Evolutionary conservation across 345 rosid species (phyloP), one percentile per base, ranked within the genome.

Genomic region (Citrus mangshanensis): DNA sequence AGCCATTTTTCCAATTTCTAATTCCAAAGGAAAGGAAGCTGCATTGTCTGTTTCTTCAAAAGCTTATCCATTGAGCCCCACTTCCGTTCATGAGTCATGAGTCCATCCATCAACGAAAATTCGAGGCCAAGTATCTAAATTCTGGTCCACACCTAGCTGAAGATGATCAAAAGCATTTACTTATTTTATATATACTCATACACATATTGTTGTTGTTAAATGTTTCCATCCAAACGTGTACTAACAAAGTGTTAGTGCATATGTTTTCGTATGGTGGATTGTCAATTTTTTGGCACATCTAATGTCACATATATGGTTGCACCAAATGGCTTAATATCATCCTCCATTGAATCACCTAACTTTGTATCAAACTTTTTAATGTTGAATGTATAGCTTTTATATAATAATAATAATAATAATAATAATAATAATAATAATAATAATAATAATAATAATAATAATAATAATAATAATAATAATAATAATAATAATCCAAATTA

Each of bases 11-110:
- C 76, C 54, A 54, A 4, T 1, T 12, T 74, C n/a, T 7, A 64
- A 30, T 54, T 70, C 34, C 5, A 13, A 42, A 46, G 51, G 18
- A 54, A n/a, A 30, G 37, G 76, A 81, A 63, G 80, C 79, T 81
- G 74, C 40, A 9, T 16, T 78, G 84, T 81, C 80, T 37, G 81
- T 78, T 71, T 59, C 28, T 70, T 22, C 64, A 55, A 62, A 40
- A 62, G 37, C 14, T 73, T 76, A 82, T n/a, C 46, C 7, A 58
- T 9, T 64, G 61, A 58, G 51, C 42, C 84, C 85, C 77, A 49
- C 81, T 77, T 77, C 69, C 56, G 81, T 40, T 71, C 70, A 8
- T 4, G 62, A 28, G 73, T 71, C 70, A 8, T 4, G 62, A 28
- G 73, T 74, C 83, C 21, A 74, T 55, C 49, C 75, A 46, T 46